These are phyloP conservation scores for Lasiodiplodia sp. DNA, from an alignment of 2,329 filamentous ascomycete species.

Conservation along the genomic window DNA sequence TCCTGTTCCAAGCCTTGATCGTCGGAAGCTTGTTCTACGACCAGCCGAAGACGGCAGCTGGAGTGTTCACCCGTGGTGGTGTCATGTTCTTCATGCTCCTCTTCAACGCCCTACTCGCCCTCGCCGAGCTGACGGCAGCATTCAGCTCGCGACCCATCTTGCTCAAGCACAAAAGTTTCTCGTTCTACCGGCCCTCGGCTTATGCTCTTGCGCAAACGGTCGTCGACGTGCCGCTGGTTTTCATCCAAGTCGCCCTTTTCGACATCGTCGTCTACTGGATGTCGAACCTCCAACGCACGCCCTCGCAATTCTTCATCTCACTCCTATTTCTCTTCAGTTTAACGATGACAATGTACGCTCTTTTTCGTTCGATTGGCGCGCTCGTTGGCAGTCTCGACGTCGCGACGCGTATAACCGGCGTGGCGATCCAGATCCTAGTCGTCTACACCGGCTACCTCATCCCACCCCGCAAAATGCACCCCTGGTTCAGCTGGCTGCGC, in stretches of 20 bases:
- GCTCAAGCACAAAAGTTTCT: constrained; percentile 74
- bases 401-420: constrained; percentile 50
- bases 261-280: constrained; percentile 70
- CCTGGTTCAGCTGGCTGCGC: constrained; percentile 50
- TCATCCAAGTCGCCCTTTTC: constrained; percentile 66
- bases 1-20: constrained; percentile 50
- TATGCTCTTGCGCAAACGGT: constrained; percentile 66
- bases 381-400: constrained; percentile 46
- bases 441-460: constrained; percentile 52
- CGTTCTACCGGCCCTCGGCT: constrained; percentile 70
- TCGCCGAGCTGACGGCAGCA: constrained; percentile 67
- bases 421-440: constrained; percentile 49
- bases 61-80: constrained; percentile 67
- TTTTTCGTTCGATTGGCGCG: constrained; percentile 49
- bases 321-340: constrained; percentile 68
- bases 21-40: constrained; percentile 60
- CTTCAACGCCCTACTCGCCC: constrained; percentile 68
- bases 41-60: constrained; percentile 59
- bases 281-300: constrained; percentile 61
- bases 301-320: constrained; percentile 69
- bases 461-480: constrained; percentile 49
- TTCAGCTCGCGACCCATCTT: constrained; percentile 71
- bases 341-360: constrained; percentile 53
- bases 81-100: constrained; percentile 69
- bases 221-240: constrained; percentile 64